A percentile compares a stretch with the other conserved stretches of the same genome.
Conservation (phyloP, 768 basidiomycete species). For the Trametes coccinea region DNA sequence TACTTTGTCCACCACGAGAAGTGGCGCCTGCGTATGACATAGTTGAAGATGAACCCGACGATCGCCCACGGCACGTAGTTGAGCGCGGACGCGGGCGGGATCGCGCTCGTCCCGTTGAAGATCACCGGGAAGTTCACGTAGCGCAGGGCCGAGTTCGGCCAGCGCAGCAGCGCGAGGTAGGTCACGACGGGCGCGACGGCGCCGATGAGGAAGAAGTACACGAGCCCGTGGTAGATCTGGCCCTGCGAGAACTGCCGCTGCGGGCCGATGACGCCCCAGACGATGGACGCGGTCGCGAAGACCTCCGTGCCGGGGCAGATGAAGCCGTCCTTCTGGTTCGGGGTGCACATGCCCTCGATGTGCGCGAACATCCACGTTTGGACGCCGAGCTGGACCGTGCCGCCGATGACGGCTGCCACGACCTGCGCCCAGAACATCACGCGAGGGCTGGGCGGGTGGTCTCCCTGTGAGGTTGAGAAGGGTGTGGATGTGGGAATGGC, state of each 20-base stretch:
- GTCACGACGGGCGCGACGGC: conserved; percentile 56
- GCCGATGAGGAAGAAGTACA: conserved; percentile 80
- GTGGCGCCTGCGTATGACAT: conserved; percentile 60
- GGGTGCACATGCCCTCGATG: conserved; percentile 59
- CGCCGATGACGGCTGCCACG: conserved; percentile 64
- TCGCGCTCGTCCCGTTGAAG: conserved; percentile 65
- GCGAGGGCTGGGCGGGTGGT: conserved; percentile 40
- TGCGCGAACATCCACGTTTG: conserved; percentile 78
- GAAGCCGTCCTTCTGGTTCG: conserved; percentile 58
- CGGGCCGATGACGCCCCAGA: conserved; percentile 79
- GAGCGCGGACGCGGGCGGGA: conserved; percentile 84
- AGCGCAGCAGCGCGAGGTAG: conserved; percentile 56
- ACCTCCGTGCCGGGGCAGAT: conserved; percentile 70
- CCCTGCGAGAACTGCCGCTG: conserved; percentile 66
- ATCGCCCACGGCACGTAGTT: conserved; percentile 85
- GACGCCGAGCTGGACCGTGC: conserved; percentile 73
- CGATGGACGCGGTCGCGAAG: conserved; percentile 79
- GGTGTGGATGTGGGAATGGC: too few relatives aligned
- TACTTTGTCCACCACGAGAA: conserved; percentile 82
- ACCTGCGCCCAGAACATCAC: conserved; percentile 75
- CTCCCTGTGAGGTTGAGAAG: not conserved
- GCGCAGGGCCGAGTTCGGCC: conserved; percentile 68
- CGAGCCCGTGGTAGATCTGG: conserved; percentile 47
- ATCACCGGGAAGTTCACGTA: conserved; percentile 51
- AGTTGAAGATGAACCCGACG: conserved; percentile 80